phyloP scores from a whole-genome alignment of 83 land plant genomes.

The Thuja plicata region DNA sequence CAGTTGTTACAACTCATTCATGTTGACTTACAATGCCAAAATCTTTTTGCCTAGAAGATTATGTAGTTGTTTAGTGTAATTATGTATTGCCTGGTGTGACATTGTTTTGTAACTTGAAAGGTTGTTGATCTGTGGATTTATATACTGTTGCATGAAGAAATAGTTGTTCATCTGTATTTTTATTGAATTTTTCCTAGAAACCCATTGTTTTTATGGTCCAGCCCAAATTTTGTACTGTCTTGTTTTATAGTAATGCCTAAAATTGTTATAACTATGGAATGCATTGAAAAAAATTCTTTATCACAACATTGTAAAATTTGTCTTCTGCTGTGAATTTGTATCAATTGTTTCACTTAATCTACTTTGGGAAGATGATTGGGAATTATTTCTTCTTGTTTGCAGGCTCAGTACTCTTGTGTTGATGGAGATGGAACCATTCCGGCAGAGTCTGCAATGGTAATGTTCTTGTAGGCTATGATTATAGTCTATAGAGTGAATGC shows the following conservation, averaged over 20 bases:
- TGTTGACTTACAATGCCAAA: neutral
- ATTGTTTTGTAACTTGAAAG: neutral
- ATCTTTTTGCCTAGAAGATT: neutral
- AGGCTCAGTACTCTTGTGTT: slow-evolving; percentile 78
- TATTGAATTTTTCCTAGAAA: neutral
- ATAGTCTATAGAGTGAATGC: neutral
- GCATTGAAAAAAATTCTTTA: neutral
- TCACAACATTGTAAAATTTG: neutral
- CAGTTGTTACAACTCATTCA: neutral
- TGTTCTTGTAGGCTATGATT: neutral
- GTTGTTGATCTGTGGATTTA: neutral
- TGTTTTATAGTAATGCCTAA: neutral
- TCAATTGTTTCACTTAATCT: neutral
- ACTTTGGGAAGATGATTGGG: neutral
- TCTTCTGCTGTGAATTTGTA: neutral
- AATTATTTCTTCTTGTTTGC: slow-evolving; percentile 19
- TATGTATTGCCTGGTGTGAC: neutral
- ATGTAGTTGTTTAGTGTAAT: neutral
- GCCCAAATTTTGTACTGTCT: neutral
- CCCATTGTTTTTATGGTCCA: neutral
- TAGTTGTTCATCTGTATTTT: neutral
- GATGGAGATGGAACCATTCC: slow-evolving; percentile 97
- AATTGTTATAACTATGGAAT: neutral
- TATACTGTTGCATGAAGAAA: neutral
- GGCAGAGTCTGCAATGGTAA: slow-evolving; percentile 81